A percentile compares a stretch with the other conserved stretches of the same genome.
phyloP scores from a whole-genome alignment of 2,329 filamentous ascomycete species.

The Simplicillium sp. region DNA sequence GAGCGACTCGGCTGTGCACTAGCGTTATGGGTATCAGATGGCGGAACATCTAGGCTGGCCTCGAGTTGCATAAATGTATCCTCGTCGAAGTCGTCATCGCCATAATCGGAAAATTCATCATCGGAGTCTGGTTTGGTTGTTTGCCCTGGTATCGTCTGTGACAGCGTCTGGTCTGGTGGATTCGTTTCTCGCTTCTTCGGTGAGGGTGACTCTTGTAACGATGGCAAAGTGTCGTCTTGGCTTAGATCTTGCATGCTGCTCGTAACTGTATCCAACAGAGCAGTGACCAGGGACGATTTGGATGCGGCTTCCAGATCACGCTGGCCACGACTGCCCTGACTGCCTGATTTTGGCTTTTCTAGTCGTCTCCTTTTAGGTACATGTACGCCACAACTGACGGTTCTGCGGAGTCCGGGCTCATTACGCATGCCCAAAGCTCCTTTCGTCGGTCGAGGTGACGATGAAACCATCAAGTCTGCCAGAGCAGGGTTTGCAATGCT shows the following conservation, averaged over 20 bases:
- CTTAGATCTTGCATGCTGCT: slow-evolving; percentile 38
- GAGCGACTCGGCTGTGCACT: too few relatives aligned
- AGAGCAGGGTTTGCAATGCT: slow-evolving; percentile 47
- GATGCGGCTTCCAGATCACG: slow-evolving; percentile 37
- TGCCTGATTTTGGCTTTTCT: slow-evolving; percentile 33
- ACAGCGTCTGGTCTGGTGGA: not conserved
- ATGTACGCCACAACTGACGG: slow-evolving; percentile 59
- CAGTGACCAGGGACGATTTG: slow-evolving; percentile 49
- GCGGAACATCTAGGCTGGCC: slow-evolving; percentile 22
- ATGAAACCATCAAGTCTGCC: slow-evolving; percentile 59
- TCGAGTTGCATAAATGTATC: slow-evolving; percentile 48
- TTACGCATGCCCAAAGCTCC: slow-evolving; percentile 22
- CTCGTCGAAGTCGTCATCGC: slow-evolving; percentile 50
- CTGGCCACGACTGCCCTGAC: slow-evolving; percentile 20
- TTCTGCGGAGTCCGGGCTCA: slow-evolving; percentile 45
- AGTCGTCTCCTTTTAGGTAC: slow-evolving; percentile 63
- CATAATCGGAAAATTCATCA: slow-evolving; percentile 36
- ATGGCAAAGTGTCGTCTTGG: slow-evolving; percentile 18
- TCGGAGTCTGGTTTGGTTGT: not conserved
- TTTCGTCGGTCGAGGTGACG: slow-evolving; percentile 54
- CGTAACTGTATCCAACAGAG: slow-evolving; percentile 57
- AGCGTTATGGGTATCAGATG: too few relatives aligned
- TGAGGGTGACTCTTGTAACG: slow-evolving; percentile 30
- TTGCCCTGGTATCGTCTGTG: not conserved
- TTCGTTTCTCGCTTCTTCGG: slow-evolving; percentile 24